These are phyloP conservation scores for Plasmodium inui DNA, from an alignment of 169 alveolate genomes.

Conservation along the genomic window DNA sequence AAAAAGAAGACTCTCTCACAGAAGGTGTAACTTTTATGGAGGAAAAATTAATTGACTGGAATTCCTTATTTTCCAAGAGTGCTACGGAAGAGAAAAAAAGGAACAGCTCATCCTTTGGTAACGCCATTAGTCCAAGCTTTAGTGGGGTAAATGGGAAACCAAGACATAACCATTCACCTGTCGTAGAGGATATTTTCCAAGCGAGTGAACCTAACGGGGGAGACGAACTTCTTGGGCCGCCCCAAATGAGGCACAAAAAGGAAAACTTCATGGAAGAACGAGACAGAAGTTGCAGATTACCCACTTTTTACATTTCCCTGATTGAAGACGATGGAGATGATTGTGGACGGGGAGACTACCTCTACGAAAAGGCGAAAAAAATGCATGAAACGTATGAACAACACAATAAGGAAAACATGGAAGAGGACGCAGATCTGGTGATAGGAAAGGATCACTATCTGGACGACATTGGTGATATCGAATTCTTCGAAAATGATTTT, in stretches of 20 bases:
- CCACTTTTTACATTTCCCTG: conserved; percentile 40
- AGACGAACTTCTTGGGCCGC: conserved; percentile 5
- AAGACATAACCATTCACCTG: neutral
- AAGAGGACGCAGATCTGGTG: conserved; percentile 9
- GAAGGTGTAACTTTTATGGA: conserved; percentile 10
- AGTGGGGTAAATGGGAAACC: conserved; percentile 6
- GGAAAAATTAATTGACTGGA: conserved; percentile 75
- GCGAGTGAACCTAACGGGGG: neutral
- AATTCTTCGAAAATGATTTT: conserved; percentile 67
- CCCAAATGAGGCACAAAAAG: neutral
- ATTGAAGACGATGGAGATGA: conserved; percentile 69
- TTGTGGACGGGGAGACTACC: conserved; percentile 43
- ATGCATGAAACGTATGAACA: conserved; percentile 63
- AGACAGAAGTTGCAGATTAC: neutral
- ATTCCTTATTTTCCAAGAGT: conserved; percentile 58
- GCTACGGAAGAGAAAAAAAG: neutral
- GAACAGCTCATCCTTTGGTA: conserved; percentile 19
- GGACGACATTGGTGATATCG: conserved; percentile 18
- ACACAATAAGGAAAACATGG: conserved; percentile 9
- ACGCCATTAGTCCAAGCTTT: conserved; percentile 35
- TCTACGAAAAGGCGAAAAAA: conserved; percentile 65
- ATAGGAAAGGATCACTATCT: conserved; percentile 10
- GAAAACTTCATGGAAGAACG: neutral
- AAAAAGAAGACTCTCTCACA: conserved; percentile 33
- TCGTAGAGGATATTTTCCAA: neutral